Percentiles rank a stretch among this genome's conserved stretches.
Conservation (phyloP, 2,329 filamentous ascomycete species). For the Fusarium sp. region DNA sequence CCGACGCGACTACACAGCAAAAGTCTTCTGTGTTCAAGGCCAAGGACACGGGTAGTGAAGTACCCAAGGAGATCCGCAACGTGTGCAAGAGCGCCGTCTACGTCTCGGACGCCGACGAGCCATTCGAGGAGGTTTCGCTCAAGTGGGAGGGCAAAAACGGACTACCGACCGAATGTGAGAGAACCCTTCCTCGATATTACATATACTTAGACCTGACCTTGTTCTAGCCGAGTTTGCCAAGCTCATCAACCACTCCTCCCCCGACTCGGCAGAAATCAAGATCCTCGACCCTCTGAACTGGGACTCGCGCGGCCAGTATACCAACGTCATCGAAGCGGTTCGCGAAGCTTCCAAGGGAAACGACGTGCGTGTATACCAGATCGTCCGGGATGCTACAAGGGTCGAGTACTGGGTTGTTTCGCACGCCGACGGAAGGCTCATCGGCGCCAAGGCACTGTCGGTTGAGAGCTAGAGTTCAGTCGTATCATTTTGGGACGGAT, state of each 20-base stretch:
- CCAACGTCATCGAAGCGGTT: conserved; percentile 75
- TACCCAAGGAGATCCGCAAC: conserved; percentile 69
- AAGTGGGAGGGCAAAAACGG: conserved; percentile 65
- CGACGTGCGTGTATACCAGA: conserved; percentile 80
- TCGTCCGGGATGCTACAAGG: conserved; percentile 71
- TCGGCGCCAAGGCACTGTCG: conserved; percentile 82
- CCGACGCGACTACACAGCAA: conserved; percentile 35
- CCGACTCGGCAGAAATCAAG: conserved; percentile 67
- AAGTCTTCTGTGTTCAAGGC: conserved; percentile 59
- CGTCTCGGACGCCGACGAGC: conserved; percentile 85
- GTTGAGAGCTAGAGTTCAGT: conserved; percentile 65
- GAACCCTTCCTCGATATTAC: too few relatives aligned
- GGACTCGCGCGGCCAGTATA: conserved; percentile 79
- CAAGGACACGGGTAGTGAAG: conserved; percentile 63
- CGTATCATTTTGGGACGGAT: neutral
- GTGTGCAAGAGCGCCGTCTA: conserved; percentile 72
- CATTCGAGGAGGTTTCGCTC: conserved; percentile 81
- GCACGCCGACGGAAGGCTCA: conserved; percentile 70
- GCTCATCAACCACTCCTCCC: conserved; percentile 70
- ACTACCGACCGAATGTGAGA: conserved; percentile 72
- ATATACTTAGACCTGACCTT: neutral
- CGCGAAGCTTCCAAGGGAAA: conserved; percentile 70
- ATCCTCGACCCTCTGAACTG: conserved; percentile 78
- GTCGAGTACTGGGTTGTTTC: conserved; percentile 85
- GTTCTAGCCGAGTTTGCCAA: conserved; percentile 74